Evolutionary conservation across 345 rosid genomes (phyloP).

Genomic region (Tarenaya hassleriana): DNA sequence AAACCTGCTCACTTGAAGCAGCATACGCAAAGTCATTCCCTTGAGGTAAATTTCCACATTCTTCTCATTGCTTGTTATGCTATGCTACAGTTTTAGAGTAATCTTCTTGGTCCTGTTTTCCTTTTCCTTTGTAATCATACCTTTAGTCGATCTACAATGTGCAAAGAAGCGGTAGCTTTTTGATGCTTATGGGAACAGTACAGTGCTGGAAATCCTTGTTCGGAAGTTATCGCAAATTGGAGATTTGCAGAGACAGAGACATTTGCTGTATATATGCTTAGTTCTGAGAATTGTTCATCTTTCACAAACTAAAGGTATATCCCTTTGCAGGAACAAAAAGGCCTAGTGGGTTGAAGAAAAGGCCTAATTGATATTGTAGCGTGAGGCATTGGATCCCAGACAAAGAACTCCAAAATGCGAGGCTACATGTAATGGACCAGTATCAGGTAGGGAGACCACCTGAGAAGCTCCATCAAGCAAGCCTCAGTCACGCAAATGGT

Average conservation of each 20-base stretch:
- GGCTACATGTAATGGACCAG: constrained; percentile 78
- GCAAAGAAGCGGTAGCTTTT: not conserved
- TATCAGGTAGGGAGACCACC: constrained; percentile 99
- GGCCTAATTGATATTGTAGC: constrained; percentile 29
- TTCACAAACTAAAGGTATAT: constrained; percentile 7
- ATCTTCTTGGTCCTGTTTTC: no score
- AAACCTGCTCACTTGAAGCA: constrained; percentile 81
- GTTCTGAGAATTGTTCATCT: not conserved
- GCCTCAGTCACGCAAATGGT: constrained; percentile 76
- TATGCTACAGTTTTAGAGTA: no score
- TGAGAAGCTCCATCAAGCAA: constrained; percentile 92
- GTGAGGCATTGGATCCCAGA: constrained; percentile 99
- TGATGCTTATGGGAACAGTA: not conserved
- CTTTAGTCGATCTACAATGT: no score
- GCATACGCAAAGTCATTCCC: constrained; percentile 74
- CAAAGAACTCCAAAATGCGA: constrained; percentile 99
- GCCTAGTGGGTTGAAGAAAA: constrained; percentile 12
- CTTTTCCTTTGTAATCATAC: no score
- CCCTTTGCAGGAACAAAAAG: constrained; percentile 43
- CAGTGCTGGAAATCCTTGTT: not conserved
- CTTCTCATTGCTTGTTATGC: no score
- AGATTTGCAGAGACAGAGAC: not conserved
- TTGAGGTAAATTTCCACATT: no score
- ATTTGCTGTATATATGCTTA: no score
- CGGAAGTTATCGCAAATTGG: not conserved